A percentile compares a stretch with the other conserved stretches of the same genome.
phyloP scores from a whole-genome alignment of 2,329 filamentous ascomycete species.

The Trichophyton verrucosum region DNA sequence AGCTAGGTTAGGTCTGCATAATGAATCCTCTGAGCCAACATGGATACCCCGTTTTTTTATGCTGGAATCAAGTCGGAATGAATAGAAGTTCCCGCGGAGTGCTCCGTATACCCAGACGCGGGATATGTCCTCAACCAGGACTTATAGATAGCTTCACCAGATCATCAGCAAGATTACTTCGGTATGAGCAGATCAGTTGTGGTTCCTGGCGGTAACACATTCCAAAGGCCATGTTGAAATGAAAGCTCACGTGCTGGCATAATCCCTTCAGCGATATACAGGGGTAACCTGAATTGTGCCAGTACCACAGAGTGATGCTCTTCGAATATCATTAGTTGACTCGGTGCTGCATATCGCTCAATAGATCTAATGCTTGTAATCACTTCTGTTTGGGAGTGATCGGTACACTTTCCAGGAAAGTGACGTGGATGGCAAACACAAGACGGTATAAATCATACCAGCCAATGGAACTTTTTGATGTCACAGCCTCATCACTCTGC shows the following conservation, averaged over 20 bases:
- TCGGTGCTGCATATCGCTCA: not conserved
- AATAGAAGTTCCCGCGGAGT: not conserved
- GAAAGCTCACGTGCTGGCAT: not conserved
- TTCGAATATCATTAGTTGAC: not conserved
- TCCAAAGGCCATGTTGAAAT: not conserved
- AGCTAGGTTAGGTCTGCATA: not conserved
- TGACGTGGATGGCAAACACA: not conserved
- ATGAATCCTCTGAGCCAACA: not conserved
- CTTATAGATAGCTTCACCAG: not conserved
- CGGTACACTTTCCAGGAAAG: not conserved
- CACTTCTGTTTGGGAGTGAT: not conserved
- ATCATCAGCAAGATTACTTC: not conserved
- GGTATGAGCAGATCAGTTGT: not conserved
- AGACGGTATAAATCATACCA: not conserved
- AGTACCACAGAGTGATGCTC: not conserved
- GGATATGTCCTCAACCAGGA: not conserved
- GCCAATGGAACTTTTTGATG: not conserved
- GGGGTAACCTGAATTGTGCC: not conserved
- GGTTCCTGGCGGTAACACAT: not conserved
- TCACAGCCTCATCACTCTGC: not conserved
- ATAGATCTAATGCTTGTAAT: not conserved
- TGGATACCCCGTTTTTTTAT: not conserved
- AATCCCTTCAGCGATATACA: not conserved
- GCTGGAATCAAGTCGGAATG: not conserved
- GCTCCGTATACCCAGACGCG: not conserved